Evolutionary conservation across 164 flowering plant genomes (phyloP).

Genomic region (Stephania japonica): DNA sequence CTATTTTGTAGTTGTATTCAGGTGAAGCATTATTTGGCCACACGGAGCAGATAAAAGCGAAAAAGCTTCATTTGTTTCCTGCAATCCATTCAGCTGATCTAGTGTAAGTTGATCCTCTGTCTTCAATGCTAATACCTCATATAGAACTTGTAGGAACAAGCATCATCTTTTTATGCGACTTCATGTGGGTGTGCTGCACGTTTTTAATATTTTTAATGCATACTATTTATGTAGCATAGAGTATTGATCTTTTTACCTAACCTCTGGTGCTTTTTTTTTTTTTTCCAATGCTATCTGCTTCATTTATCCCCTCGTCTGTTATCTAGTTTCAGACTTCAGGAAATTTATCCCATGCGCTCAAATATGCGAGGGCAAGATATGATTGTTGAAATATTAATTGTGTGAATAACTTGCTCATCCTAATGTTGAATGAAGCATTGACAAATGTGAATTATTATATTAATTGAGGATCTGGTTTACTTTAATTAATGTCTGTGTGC

Average conservation of each 20-base stretch:
- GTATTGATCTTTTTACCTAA: no score
- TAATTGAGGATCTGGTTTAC: neutral
- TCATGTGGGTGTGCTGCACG: neutral
- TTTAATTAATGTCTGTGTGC: slow-evolving; percentile 8
- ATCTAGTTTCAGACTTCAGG: neutral
- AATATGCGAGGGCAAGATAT: neutral
- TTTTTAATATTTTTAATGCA: no score
- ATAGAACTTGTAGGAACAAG: neutral
- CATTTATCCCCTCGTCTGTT: neutral
- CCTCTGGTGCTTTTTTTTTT: no score
- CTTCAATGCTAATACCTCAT: neutral
- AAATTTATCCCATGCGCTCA: neutral
- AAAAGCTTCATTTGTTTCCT: slow-evolving; percentile 60
- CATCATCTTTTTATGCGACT: neutral
- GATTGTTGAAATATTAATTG: neutral
- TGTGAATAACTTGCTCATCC: neutral
- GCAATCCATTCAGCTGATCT: slow-evolving; percentile 52
- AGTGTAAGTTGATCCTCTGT: slow-evolving; percentile 41
- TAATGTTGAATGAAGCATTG: neutral
- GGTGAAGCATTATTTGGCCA: slow-evolving; percentile 75
- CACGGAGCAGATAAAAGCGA: slow-evolving; percentile 49
- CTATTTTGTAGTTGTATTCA: slow-evolving; percentile 50
- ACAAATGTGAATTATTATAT: neutral
- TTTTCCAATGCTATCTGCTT: neutral
- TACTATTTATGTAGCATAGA: no score